Conservation (phyloP, 306 rosid genomes). For the Quercus variabilis region DNA sequence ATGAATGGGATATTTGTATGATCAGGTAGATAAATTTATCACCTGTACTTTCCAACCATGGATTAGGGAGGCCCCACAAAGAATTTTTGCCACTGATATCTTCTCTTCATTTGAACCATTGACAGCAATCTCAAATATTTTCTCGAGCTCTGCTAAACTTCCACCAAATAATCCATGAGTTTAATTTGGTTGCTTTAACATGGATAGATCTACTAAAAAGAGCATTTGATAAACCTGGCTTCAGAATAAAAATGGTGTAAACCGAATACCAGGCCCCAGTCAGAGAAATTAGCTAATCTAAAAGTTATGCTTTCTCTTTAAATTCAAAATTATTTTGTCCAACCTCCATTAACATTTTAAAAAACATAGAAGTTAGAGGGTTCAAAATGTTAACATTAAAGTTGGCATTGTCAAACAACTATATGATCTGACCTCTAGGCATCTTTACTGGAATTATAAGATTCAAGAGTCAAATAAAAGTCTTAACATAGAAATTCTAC, state of each 20-base stretch:
- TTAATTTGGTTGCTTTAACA: conserved; percentile 90
- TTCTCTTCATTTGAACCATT: conserved; percentile 86
- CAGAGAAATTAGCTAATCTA: conserved; percentile 30
- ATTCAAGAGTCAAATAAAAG: neutral
- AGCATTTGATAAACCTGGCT: conserved; percentile 92
- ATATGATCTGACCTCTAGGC: neutral
- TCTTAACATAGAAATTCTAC: neutral
- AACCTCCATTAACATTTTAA: conserved; percentile 9
- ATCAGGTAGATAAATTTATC: conserved; percentile 17
- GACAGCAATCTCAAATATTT: conserved; percentile 70
- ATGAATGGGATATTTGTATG: neutral
- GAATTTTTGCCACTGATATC: conserved; percentile 85
- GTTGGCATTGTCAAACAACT: neutral
- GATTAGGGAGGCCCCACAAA: conserved; percentile 88
- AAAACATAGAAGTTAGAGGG: neutral
- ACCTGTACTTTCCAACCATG: conserved; percentile 98
- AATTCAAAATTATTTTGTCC: neutral
- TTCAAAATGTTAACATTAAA: neutral
- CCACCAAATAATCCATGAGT: conserved; percentile 99
- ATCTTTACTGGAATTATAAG: neutral
- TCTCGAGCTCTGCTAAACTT: conserved; percentile 98
- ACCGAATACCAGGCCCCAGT: conserved; percentile 73
- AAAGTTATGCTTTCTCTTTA: conserved; percentile 8
- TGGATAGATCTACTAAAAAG: conserved; percentile 81
- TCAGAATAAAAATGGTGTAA: conserved; percentile 64